Conservation (phyloP, 345 rosid species). For the Hypericum perforatum region DNA sequence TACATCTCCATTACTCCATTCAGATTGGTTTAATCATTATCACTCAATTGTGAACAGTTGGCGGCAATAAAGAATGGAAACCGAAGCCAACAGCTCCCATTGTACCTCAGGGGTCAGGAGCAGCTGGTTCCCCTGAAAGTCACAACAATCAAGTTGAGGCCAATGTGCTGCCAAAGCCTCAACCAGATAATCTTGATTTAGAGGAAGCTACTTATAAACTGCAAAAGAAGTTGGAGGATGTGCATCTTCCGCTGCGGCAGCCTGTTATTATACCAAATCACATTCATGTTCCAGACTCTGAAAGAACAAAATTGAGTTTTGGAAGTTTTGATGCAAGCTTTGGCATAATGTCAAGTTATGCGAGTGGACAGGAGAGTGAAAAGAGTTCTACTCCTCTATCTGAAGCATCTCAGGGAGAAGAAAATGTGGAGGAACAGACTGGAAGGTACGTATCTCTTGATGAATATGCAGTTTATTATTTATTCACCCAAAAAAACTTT, state of each 20-base stretch:
- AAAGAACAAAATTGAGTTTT: slow-evolving; percentile 77
- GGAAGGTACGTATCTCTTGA: slow-evolving; percentile 36
- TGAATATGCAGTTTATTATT: no score
- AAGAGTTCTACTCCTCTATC: slow-evolving; percentile 52
- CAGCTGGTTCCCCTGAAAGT: slow-evolving; percentile 36
- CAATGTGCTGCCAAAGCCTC: slow-evolving; percentile 25
- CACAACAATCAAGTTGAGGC: slow-evolving; percentile 37
- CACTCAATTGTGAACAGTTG: slow-evolving; percentile 33
- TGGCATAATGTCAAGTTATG: slow-evolving; percentile 34
- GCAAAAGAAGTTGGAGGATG: slow-evolving; percentile 63
- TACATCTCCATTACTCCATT: not conserved
- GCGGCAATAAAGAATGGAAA: slow-evolving; percentile 78
- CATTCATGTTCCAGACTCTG: slow-evolving; percentile 90
- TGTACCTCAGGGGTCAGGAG: slow-evolving; percentile 43
- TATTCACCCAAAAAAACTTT: no score
- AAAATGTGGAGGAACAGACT: slow-evolving; percentile 40
- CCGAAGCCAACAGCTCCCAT: slow-evolving; percentile 58
- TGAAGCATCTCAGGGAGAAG: slow-evolving; percentile 57
- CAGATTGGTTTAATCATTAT: not conserved
- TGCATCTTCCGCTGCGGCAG: slow-evolving; percentile 66
- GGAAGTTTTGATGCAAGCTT: slow-evolving; percentile 89
- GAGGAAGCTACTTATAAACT: slow-evolving; percentile 53
- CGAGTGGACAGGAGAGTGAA: slow-evolving; percentile 44
- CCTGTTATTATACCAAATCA: slow-evolving; percentile 88
- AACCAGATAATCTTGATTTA: slow-evolving; percentile 31